Base-by-base conservation (phyloP, 2,329 filamentous ascomycete genomes). In the Trichoderma arundinaceum region DNA sequence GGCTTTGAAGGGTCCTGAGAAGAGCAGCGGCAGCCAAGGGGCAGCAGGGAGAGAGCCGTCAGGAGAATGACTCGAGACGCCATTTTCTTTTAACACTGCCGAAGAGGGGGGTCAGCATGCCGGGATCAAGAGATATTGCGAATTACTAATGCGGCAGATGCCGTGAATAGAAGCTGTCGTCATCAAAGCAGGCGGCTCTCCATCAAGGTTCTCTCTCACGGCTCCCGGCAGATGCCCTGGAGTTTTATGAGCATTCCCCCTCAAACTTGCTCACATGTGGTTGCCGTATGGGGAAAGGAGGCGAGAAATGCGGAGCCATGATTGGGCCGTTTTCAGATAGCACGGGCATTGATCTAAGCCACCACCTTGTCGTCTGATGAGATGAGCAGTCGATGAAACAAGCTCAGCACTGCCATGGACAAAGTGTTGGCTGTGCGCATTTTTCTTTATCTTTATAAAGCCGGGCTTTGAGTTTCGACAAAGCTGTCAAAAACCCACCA, bases 211-310 rank as follows among this genome's bases (percentile, higher is more conserved):
- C 49, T 38, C 49, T n/a, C 12, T 19, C 35, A 4, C n/a, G 32
- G 38, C 7, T 22, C 38, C 38, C 28, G 9, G 28, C 22, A 57
- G 28, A 10, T 43, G 38, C 19, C 6, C 13, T 43, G 48, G n/a
- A 44, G 22, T 54, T 53, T 44, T 22, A 64, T 68, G 71, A 72
- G 72, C 71, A 74, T 74, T 74, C 46, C 65, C 73, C 65, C 75
- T 74, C 75, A 77, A 77, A 76, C 73, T 73, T 76, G 74, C 75
- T 77, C 75, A 74, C 63, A 28, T 46, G 10, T n/a, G 65, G 66
- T 74, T 70, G 65, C 76, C 72, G 43, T 68, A 73, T 68, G 63
- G 64, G 72, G 70, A 68, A 72, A 59, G 54, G 67, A 60, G 65
- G 67, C 68, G 68, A 67, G 52, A 12, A n/a, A 68, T 65, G 53